Conservation (phyloP, 441 rosid species). For the Croton laevigatus region DNA sequence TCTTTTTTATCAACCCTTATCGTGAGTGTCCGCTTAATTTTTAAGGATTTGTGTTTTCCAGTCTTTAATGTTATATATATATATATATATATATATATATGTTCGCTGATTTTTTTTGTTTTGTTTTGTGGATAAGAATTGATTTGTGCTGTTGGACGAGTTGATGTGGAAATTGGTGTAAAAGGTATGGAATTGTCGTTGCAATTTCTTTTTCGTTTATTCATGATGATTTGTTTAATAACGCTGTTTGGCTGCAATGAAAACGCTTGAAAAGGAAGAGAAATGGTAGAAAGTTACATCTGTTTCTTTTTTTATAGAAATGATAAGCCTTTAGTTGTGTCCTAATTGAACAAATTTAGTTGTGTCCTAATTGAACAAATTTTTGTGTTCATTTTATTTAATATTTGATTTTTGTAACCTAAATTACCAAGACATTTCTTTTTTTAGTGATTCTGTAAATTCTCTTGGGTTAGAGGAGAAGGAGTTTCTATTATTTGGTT, state of each 20-base stretch:
- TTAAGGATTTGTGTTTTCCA: no score
- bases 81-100: background rate
- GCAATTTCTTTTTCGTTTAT: background rate
- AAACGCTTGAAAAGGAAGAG: background rate
- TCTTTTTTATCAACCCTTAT: no score
- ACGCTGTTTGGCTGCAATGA: slow-evolving; percentile 10
- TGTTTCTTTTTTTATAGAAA: background rate
- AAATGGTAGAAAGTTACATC: background rate
- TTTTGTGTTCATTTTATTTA: background rate
- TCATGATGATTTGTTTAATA: background rate
- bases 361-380: no score
- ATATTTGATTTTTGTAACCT: background rate
- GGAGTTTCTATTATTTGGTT: background rate
- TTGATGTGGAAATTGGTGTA: slow-evolving; percentile 13
- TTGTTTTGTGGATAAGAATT: background rate
- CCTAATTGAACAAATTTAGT: background rate
- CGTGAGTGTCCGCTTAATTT: no score
- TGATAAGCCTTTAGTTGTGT: background rate
- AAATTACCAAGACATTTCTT: background rate
- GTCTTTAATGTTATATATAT: no score
- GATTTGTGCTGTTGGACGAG: background rate
- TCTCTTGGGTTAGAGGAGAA: background rate
- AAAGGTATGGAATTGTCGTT: slow-evolving; percentile 11
- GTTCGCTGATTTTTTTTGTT: background rate
- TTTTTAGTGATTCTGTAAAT: background rate